Base-by-base conservation (phyloP, 257 asterid genomes). In the Solanum pennellii region DNA sequence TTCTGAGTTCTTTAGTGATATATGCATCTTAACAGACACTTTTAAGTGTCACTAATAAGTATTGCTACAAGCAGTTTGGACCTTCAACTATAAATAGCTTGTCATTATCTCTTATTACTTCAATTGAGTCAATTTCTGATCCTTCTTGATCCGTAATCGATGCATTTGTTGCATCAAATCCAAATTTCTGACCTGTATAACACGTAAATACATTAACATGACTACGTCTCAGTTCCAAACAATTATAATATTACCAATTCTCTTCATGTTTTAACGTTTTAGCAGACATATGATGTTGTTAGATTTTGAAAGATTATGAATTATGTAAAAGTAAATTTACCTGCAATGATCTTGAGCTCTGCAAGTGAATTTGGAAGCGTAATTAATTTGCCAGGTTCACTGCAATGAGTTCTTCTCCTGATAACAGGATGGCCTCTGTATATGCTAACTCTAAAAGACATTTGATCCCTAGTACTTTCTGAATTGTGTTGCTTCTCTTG, bases 41-140 rank as follows among this genome's bases (percentile, higher is more conserved):
- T 47, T 29, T 29, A 29, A 80, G 20, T 16, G 41, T 29, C 44
- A 49, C 44, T 5, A 37, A 27, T 84, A 39, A 5, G 20, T 66
- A 31, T 47, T 45, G 49, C 69, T 86, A 86, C 29, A 49, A 86
- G 39, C 49, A 47, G 11, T 49, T 49, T 31, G 72, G 35, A 79
- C 75, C 59, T 73, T 56, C 92, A 88, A 91, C 90, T 89, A 93
- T 83, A 89, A 88, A 93, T 44, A 94, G 87, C 90, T 94, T 96
- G 88, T 96, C 99, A 86, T 94, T 94, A 85, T 96, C 99, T 93
- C 99, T 94, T 68, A 95, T 95, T 83, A 96, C 98, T 91, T 96
- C 98, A 83, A 95, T 90, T 62, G 93, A 94, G 91, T 96, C 99
- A 68, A 96, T 94, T 83, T 94, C 97, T 82, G 97, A 90, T 66